Evolutionary conservation across 176 grass and related monocot species (phyloP).

Genomic region (Oropetium thomaeum): DNA sequence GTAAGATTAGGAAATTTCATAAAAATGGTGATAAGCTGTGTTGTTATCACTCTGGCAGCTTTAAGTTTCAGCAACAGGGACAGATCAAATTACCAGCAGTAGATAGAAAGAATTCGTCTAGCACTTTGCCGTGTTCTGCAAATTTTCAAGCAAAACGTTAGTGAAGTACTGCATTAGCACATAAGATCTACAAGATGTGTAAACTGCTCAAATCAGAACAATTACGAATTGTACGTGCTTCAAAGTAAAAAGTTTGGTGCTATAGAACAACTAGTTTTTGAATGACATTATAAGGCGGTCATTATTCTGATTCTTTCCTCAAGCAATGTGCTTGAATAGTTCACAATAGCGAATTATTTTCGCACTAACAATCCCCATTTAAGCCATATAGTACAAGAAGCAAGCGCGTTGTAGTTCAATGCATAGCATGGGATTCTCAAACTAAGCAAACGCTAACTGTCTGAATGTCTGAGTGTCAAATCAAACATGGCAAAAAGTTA

Average conservation of each 20-base stretch:
- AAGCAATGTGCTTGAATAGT: not conserved
- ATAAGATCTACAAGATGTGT: not conserved
- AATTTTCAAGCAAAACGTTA: slow-evolving; percentile 16
- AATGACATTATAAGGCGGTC: not conserved
- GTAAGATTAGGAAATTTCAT: slow-evolving; percentile 10
- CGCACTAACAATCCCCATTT: not conserved
- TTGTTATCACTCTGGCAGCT: not conserved
- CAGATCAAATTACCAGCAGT: slow-evolving; percentile 70
- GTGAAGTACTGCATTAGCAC: slow-evolving; percentile 9
- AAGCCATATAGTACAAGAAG: not conserved
- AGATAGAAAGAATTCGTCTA: slow-evolving; percentile 94
- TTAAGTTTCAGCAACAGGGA: not conserved
- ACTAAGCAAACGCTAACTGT: not conserved
- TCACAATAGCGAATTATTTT: slow-evolving; percentile 12
- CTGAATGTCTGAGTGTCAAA: slow-evolving; percentile 4
- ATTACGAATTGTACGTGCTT: not conserved
- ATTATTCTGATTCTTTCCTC: not conserved
- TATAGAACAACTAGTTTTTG: not conserved
- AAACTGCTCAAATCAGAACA: not conserved
- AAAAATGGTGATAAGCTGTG: not conserved
- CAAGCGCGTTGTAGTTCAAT: not conserved
- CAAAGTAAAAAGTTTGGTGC: not conserved
- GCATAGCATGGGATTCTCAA: not conserved
- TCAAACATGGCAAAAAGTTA: not conserved
- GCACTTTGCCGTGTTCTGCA: slow-evolving; percentile 83